These are phyloP conservation scores for Boletus rubropictus DNA, from an alignment of 768 basidiomycete species.

Conservation along the genomic window DNA sequence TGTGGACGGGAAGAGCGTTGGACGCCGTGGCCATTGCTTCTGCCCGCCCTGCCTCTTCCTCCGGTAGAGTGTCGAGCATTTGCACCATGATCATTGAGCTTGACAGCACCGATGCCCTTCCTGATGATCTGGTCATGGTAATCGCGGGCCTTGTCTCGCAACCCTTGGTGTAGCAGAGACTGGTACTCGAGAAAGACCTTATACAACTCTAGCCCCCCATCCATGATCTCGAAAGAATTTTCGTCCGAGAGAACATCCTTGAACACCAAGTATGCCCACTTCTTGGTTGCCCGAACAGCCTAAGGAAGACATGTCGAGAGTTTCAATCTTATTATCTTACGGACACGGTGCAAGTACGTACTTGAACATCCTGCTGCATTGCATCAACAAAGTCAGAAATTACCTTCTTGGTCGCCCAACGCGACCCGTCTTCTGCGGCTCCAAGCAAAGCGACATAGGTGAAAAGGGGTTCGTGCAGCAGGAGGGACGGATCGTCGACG, in stretches of 20 bases:
- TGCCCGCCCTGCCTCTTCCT: neutral
- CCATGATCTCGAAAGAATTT: slow-evolving; percentile 1
- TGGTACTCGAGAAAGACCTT: slow-evolving; percentile 22
- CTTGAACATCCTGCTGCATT: slow-evolving; percentile 9
- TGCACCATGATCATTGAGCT: neutral
- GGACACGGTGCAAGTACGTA: slow-evolving; percentile 7
- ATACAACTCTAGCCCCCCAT: slow-evolving; percentile 13
- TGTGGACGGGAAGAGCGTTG: neutral
- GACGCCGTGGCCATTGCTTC: neutral
- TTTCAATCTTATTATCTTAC: too few relatives aligned
- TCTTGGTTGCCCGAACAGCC: slow-evolving; percentile 9
- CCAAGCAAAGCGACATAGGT: neutral
- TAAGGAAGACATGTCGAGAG: neutral
- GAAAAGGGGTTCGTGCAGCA: slow-evolving; percentile 19
- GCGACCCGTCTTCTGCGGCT: neutral
- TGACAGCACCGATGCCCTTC: slow-evolving; percentile 9
- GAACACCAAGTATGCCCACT: slow-evolving; percentile 17
- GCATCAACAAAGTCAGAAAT: slow-evolving; percentile 7
- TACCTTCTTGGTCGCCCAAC: neutral
- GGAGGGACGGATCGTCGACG: slow-evolving; percentile 19
- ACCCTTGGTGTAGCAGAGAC: neutral
- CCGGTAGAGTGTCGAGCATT: neutral
- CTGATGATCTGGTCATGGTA: neutral
- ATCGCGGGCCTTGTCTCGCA: neutral
- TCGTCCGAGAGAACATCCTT: neutral